These are phyloP conservation scores for Globisporangium perplexum DNA, from an alignment of 352 stramenopile genomes.

Conservation along the genomic window DNA sequence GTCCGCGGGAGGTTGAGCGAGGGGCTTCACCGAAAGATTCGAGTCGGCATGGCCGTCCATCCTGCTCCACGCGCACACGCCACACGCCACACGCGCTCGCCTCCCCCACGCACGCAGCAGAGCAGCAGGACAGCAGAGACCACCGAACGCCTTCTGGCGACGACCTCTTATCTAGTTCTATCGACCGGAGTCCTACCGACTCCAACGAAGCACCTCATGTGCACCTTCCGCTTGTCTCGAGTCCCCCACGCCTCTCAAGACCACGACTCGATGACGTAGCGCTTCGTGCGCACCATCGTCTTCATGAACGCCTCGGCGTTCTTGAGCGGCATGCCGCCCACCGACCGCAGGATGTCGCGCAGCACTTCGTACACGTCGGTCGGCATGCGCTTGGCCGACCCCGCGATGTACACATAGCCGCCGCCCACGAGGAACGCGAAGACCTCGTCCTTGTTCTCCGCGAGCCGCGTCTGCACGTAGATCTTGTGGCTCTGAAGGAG, in stretches of 20 bases:
- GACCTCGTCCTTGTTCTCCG: slow-evolving; percentile 70
- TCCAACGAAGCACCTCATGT: too few relatives aligned
- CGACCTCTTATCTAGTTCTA: not conserved
- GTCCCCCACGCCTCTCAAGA: slow-evolving; percentile 24
- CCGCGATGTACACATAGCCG: slow-evolving; percentile 81
- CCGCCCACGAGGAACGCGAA: slow-evolving; percentile 64
- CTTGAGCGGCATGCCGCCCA: slow-evolving; percentile 62
- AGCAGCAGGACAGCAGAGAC: too few relatives aligned
- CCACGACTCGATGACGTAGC: slow-evolving; percentile 86
- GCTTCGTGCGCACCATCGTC: slow-evolving; percentile 58
- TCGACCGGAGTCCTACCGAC: too few relatives aligned
- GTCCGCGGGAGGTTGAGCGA: not conserved
- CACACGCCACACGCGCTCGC: too few relatives aligned
- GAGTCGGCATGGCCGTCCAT: not conserved
- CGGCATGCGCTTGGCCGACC: slow-evolving; percentile 90
- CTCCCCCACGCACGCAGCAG: too few relatives aligned
- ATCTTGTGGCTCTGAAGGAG: slow-evolving; percentile 82
- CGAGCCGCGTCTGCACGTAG: slow-evolving; percentile 89
- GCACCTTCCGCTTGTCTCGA: too few relatives aligned
- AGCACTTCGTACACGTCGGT: slow-evolving; percentile 88
- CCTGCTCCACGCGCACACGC: too few relatives aligned
- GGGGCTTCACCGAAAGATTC: not conserved
- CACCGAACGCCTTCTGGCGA: not conserved
- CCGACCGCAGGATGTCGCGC: slow-evolving; percentile 72
- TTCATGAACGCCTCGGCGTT: slow-evolving; percentile 76